These are phyloP conservation scores for Fusarium vanettenii DNA, from an alignment of 2,329 filamentous ascomycete genomes.

Conservation along the genomic window DNA sequence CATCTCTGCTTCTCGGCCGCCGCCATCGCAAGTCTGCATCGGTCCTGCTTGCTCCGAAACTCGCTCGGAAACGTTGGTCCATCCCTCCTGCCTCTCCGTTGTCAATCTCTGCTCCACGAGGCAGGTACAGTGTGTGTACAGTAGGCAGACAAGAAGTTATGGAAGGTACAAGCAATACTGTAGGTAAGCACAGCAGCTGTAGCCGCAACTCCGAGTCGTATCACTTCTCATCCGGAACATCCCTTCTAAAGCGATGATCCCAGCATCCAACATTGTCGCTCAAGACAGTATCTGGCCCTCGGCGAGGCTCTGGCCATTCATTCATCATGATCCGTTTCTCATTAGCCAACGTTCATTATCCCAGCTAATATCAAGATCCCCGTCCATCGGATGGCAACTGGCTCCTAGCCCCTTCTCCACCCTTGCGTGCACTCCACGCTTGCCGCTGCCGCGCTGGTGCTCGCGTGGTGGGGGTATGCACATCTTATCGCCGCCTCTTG, in stretches of 20 bases:
- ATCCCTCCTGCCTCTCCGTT: slow-evolving; percentile 13
- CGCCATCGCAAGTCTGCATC: background rate
- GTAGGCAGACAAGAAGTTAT: background rate
- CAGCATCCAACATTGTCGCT: slow-evolving; percentile 2
- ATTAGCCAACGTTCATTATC: slow-evolving; percentile 40
- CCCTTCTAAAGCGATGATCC: slow-evolving; percentile 31
- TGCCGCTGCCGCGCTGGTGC: slow-evolving; percentile 16
- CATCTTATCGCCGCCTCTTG: slow-evolving; percentile 35
- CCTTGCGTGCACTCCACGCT: slow-evolving; percentile 26
- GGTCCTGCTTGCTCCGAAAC: slow-evolving; percentile 26
- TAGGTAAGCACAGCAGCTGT: background rate
- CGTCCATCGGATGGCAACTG: slow-evolving; percentile 7
- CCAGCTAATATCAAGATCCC: slow-evolving; percentile 33
- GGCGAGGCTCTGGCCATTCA: slow-evolving; percentile 20
- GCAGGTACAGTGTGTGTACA: background rate
- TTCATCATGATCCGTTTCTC: slow-evolving; percentile 31
- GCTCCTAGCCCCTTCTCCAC: slow-evolving; percentile 25
- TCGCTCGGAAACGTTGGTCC: slow-evolving; percentile 32
- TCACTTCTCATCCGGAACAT: slow-evolving; percentile 12
- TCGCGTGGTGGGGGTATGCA: slow-evolving; percentile 27
- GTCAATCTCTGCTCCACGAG: background rate
- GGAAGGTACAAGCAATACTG: background rate
- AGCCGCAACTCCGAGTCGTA: slow-evolving; percentile 1
- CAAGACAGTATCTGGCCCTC: background rate
- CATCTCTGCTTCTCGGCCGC: slow-evolving; percentile 7